Evolutionary conservation across 306 rosid genomes (phyloP).

Genomic region (Malus fusca): DNA sequence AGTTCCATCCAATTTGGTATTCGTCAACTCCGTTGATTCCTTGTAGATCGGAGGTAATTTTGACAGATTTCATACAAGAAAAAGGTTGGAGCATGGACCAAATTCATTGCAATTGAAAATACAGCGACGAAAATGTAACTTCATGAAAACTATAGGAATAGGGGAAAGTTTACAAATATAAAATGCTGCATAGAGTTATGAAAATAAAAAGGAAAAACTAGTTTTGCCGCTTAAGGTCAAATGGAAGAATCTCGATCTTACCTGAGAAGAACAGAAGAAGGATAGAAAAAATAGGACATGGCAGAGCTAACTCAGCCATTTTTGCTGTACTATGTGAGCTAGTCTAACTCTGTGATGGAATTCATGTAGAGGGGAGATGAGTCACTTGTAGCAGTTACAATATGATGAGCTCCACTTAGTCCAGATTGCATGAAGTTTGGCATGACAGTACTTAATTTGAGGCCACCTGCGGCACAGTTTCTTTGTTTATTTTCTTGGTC

Average conservation of each 20-base stretch:
- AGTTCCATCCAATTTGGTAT: not conserved
- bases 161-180: not conserved
- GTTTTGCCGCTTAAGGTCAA: not conserved
- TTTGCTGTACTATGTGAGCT: not conserved
- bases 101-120: not conserved
- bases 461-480: not conserved
- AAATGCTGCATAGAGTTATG: not conserved
- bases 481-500: not conserved
- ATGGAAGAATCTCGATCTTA: not conserved
- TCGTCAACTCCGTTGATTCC: not conserved
- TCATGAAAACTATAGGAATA: not conserved
- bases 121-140: not conserved
- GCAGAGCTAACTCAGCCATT: not conserved
- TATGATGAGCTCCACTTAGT: not conserved
- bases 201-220: not conserved
- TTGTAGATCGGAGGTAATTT: not conserved
- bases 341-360: not conserved
- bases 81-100: not conserved
- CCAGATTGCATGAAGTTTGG: not conserved
- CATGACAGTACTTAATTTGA: not conserved
- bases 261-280: constrained; percentile 1
- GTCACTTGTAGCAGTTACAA: not conserved
- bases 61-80: not conserved
- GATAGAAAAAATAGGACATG: not conserved
- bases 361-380: not conserved